Evolutionary conservation across 352 stramenopile species (phyloP).

Genomic region (Phytophthora melonis): DNA sequence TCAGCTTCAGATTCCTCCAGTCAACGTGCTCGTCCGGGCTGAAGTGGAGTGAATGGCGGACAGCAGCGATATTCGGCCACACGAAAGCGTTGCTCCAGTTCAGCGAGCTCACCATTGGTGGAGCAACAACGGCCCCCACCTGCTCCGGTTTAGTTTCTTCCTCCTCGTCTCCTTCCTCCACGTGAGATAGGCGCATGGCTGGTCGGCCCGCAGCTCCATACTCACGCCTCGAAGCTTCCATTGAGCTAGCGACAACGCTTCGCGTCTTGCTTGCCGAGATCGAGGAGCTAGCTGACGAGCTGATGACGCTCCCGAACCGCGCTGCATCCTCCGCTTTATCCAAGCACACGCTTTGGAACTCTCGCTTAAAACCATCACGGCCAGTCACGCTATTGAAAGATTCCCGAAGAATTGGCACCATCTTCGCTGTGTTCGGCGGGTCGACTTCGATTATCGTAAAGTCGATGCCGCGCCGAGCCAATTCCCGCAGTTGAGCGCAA

Average conservation of each 20-base stretch:
- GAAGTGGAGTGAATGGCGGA: slow-evolving; percentile 52
- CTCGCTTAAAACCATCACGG: slow-evolving; percentile 17
- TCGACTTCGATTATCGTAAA: slow-evolving; percentile 50
- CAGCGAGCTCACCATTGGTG: slow-evolving; percentile 6
- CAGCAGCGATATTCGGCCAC: slow-evolving; percentile 22
- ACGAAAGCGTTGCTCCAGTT: slow-evolving; percentile 26
- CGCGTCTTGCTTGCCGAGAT: slow-evolving; percentile 35
- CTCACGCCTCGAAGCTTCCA: slow-evolving; percentile 1
- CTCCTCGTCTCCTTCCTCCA: slow-evolving; percentile 22
- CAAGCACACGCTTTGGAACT: slow-evolving; percentile 38
- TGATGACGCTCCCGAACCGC: slow-evolving; percentile 29
- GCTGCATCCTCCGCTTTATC: slow-evolving; percentile 15
- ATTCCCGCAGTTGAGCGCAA: slow-evolving; percentile 42
- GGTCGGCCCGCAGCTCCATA: neutral
- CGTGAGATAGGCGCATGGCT: neutral
- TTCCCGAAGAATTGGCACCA: slow-evolving; percentile 39
- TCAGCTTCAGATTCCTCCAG: slow-evolving; percentile 39
- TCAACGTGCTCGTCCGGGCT: slow-evolving; percentile 28
- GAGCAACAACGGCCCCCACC: too few relatives aligned
- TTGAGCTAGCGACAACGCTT: slow-evolving; percentile 29
- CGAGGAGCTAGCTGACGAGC: slow-evolving; percentile 33
- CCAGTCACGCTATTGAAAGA: slow-evolving; percentile 28
- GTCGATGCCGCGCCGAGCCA: slow-evolving; percentile 44
- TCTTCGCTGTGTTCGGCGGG: slow-evolving; percentile 37
- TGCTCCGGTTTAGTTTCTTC: neutral